These are phyloP conservation scores for Irpex sp. DNA, from an alignment of 1,284 basidiomycete species.

Conservation along the genomic window DNA sequence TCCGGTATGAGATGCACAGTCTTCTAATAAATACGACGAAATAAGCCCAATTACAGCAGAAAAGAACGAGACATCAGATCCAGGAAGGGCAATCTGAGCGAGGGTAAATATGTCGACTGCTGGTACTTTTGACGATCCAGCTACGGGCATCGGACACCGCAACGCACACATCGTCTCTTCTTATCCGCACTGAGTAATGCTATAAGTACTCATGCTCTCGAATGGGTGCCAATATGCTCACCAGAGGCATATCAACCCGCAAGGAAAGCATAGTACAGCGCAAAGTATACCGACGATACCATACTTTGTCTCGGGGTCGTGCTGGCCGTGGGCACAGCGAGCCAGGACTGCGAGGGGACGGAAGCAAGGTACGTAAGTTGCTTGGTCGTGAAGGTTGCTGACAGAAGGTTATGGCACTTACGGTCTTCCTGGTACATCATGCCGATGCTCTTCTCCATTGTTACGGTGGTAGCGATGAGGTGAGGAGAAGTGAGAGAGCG, in stretches of 20 bases:
- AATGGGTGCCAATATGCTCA: slow-evolving; percentile 7
- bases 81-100: no score
- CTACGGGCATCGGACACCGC: slow-evolving; percentile 7
- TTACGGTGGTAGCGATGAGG: neutral
- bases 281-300: slow-evolving; percentile 20
- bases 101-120: neutral
- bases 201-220: neutral
- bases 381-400: neutral
- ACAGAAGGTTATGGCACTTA: neutral
- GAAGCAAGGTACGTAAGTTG: no score
- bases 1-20: neutral
- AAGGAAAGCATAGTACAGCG: slow-evolving; percentile 21
- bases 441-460: slow-evolving; percentile 2
- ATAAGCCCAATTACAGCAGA: neutral
- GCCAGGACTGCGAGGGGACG: slow-evolving; percentile 7
- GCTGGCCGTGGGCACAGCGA: slow-evolving; percentile 14
- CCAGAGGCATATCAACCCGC: slow-evolving; percentile 20
- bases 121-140: neutral
- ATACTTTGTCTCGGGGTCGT: slow-evolving; percentile 15
- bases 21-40: neutral
- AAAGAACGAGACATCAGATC: neutral
- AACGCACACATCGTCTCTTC: slow-evolving; percentile 15
- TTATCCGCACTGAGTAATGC: slow-evolving; percentile 1
- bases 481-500: neutral
- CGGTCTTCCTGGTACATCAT: slow-evolving; percentile 6